Percentiles rank a stretch among this genome's conserved stretches.
Conservation (phyloP, 352 stramenopile genomes). For the Pythium dissotocum region DNA sequence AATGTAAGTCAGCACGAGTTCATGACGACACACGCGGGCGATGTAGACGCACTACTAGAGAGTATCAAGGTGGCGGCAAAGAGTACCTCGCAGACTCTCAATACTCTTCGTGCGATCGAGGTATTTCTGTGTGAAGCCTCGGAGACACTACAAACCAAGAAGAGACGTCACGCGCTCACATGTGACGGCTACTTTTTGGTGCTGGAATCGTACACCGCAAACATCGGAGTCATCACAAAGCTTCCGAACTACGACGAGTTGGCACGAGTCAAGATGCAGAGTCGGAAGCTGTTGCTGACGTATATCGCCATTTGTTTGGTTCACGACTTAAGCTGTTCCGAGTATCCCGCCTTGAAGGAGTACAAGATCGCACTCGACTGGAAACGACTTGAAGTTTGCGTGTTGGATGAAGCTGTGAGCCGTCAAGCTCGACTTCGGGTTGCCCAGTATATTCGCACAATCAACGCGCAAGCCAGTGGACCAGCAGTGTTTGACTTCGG, state of each 20-base stretch:
- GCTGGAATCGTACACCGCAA: background rate
- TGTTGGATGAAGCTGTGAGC: background rate
- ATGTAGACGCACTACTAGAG: background rate
- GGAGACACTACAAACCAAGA: background rate
- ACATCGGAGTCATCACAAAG: background rate
- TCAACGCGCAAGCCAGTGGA: background rate
- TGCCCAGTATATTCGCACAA: background rate
- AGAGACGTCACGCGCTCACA: background rate
- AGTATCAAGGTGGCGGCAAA: background rate
- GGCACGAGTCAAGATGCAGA: background rate
- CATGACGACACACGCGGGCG: background rate
- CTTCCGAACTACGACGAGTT: constrained; percentile 5
- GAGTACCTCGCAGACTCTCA: background rate
- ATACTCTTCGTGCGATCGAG: background rate
- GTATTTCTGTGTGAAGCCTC: background rate
- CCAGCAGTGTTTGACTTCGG: background rate
- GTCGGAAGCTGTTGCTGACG: background rate
- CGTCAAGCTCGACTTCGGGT: background rate
- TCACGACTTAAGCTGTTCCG: background rate
- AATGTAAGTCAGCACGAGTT: background rate
- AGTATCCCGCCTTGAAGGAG: background rate
- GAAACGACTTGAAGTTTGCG: constrained; percentile 1
- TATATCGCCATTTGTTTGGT: background rate
- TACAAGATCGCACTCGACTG: constrained; percentile 7
- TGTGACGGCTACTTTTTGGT: background rate